These are phyloP conservation scores for Geotrichum australiense DNA, from an alignment of 1,139 yeast species.

Conservation along the genomic window DNA sequence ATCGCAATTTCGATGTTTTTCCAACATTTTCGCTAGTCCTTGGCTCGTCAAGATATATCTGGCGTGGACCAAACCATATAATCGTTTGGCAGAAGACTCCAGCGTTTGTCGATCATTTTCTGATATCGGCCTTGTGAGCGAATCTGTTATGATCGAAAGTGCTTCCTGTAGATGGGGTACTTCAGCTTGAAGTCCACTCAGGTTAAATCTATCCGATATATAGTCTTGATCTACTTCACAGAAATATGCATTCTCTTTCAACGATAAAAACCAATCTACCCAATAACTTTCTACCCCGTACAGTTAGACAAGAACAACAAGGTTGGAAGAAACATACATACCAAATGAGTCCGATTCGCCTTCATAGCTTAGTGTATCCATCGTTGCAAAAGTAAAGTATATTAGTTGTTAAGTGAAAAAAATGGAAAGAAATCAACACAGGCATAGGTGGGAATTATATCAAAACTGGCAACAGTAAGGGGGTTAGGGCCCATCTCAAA, in stretches of 20 bases:
- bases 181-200: constrained; percentile 85
- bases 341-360: constrained; percentile 13
- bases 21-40: constrained; percentile 85
- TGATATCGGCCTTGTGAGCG: constrained; percentile 40
- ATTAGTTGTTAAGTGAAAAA: too few relatives aligned
- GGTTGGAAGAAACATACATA: constrained; percentile 1
- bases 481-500: too few relatives aligned
- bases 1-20: constrained; percentile 84
- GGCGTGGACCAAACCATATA: constrained; percentile 72
- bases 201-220: constrained; percentile 84
- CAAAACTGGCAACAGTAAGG: too few relatives aligned
- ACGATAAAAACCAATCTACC: constrained; percentile 87
- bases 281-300: constrained; percentile 66
- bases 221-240: constrained; percentile 93
- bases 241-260: constrained; percentile 90
- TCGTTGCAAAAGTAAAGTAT: too few relatives aligned
- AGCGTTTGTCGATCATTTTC: constrained; percentile 51
- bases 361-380: constrained; percentile 3
- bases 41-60: constrained; percentile 82
- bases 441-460: too few relatives aligned
- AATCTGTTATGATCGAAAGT: constrained; percentile 80
- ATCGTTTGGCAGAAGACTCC: constrained; percentile 73
- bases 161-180: constrained; percentile 72
- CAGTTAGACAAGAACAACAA: not conserved
- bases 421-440: too few relatives aligned